Percentiles rank a stretch among this genome's conserved stretches.
These are phyloP conservation scores for Lithospermum erythrorhizon DNA, from an alignment of 257 asterid species.

Conservation along the genomic window DNA sequence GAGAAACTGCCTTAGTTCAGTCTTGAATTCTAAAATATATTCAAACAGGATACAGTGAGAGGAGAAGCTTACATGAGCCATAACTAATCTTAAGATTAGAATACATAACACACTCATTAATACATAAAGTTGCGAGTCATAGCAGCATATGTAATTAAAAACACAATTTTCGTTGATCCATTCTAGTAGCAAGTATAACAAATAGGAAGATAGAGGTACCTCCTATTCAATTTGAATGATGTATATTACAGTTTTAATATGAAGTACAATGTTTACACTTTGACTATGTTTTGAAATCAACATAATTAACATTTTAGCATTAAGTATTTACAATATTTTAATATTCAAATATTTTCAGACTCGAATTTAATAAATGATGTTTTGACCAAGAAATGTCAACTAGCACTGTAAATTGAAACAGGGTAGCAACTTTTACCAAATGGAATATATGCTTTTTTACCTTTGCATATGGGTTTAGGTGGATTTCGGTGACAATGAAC, in stretches of 20 bases:
- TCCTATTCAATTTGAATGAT: neutral
- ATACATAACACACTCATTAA: neutral
- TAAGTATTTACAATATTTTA: no score
- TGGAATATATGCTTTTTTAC: conserved; percentile 19
- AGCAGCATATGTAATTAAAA: neutral
- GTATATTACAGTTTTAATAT: neutral
- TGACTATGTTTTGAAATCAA: neutral
- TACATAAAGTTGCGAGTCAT: neutral
- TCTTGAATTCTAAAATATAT: conserved; percentile 55
- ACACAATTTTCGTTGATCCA: neutral
- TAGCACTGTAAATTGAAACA: neutral
- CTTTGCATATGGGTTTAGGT: conserved; percentile 91
- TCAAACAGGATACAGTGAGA: neutral
- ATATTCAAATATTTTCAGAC: neutral
- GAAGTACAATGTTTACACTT: no score
- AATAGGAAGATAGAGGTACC: no score
- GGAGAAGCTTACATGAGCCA: neutral
- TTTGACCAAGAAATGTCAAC: neutral
- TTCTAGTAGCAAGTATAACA: neutral
- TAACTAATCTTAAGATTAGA: neutral
- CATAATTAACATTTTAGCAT: no score
- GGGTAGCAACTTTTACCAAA: neutral
- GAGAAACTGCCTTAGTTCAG: conserved; percentile 71
- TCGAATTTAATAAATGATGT: neutral
- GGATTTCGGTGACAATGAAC: conserved; percentile 81